A percentile compares a stretch with the other conserved stretches of the same genome.
These are phyloP conservation scores for Didymella segeticola DNA, from an alignment of 2,329 filamentous ascomycete species.

Conservation along the genomic window DNA sequence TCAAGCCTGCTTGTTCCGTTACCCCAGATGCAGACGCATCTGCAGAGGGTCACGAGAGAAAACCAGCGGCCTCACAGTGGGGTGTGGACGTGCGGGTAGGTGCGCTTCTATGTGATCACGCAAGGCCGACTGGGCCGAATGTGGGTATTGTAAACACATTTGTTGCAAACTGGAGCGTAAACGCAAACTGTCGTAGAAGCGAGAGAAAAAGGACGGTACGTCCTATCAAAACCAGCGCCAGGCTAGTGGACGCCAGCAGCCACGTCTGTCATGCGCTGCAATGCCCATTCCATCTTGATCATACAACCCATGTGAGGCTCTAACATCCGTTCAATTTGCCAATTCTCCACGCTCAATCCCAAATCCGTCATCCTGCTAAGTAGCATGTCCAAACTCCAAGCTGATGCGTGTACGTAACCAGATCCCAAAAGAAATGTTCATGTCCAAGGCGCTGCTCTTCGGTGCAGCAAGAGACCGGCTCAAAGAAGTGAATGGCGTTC, in stretches of 20 bases:
- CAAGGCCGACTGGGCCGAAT: constrained; percentile 4
- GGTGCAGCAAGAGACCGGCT: constrained; percentile 30
- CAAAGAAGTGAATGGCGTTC: constrained; percentile 27
- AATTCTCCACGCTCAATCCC: constrained; percentile 22
- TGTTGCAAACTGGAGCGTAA: not conserved
- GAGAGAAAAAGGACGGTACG: not conserved
- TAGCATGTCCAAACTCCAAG: constrained; percentile 33
- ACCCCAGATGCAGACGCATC: not conserved
- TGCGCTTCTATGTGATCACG: not conserved
- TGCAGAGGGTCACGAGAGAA: constrained; percentile 10
- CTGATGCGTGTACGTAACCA: constrained; percentile 26
- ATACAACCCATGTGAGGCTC: constrained; percentile 28
- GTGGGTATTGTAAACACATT: not conserved
- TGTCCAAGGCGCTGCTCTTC: constrained; percentile 18
- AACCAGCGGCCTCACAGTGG: not conserved
- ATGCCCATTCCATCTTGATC: constrained; percentile 28
- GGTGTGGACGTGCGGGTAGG: not conserved
- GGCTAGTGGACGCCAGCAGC: constrained; percentile 25
- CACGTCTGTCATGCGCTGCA: constrained; percentile 23
- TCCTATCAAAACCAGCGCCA: constrained; percentile 15
- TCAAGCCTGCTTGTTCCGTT: constrained; percentile 7
- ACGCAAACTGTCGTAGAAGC: not conserved
- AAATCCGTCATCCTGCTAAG: constrained; percentile 18
- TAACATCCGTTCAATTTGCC: constrained; percentile 10
- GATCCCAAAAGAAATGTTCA: constrained; percentile 11